Base-by-base conservation (phyloP, 352 stramenopile species). In the Globisporangium paroecandrum region DNA sequence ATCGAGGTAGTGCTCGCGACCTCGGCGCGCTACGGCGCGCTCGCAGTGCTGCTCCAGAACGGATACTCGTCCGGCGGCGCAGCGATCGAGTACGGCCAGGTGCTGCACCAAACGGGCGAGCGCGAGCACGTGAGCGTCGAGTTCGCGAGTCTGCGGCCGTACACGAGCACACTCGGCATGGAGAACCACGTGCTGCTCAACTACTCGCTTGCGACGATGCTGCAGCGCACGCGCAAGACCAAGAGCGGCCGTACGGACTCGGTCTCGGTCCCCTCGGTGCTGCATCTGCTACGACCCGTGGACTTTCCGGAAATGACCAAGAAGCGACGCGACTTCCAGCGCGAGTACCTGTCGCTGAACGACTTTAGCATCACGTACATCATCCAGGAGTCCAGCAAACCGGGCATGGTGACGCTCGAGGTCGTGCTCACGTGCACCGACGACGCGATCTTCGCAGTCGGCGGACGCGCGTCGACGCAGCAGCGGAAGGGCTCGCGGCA, bases 351-450 rank as follows among this genome's bases (percentile, higher is more conserved):
- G 15, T 78, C 82, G 8, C 32, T 20, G 2, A 76, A 77, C 64
- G 73, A 90, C 34, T 81, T 90, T 53, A 80, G 69, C 55, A 74
- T 93, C 64, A 93, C 85, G 54, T 93, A 89, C 64, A 85, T 93
- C 56, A 70, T 90, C 47, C 85, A 93, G 64, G 79, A 93, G 34
- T 51, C 70, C 12, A 58, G 71, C 20, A 53, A 71, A 9, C 56
- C 65, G 7, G 59, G 69, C n/a, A 64, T 49, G 12, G 77, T 93
- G 22, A 79, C 73, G 65, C 70, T 93, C n/a, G 85, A 93, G 67
- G 81, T 90, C 10, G 69, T 90, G 41, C 62, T 89, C 15, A 81
- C 79, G 38, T 87, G 79, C 62, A 74, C 76, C 2, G 41, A 76
- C 58, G 76, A 83, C n/a, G 55, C 60, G n/a, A 36, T 49, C 47